These are phyloP conservation scores for Deinandra increscens DNA, from an alignment of 129 eudicot species.

Conservation along the genomic window DNA sequence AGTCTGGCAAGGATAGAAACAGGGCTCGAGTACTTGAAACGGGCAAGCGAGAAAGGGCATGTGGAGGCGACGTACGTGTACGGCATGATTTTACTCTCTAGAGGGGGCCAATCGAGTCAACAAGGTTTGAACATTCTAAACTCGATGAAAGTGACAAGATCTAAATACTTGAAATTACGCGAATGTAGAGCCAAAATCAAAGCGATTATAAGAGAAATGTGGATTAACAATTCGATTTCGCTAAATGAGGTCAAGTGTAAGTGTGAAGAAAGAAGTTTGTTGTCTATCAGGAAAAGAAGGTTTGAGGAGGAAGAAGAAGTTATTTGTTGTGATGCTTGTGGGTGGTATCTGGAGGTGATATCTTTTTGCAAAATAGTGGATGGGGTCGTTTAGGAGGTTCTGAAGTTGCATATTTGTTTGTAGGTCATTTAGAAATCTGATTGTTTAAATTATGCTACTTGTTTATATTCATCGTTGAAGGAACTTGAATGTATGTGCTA, in stretches of 20 bases:
- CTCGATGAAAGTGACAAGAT: conserved; percentile 31
- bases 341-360: conserved; percentile 41
- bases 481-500: no score
- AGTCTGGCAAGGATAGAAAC: conserved; percentile 33
- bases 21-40: conserved; percentile 43
- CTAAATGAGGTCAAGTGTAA: conserved; percentile 18
- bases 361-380: conserved; percentile 40
- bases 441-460: not conserved
- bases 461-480: no score
- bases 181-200: conserved; percentile 45
- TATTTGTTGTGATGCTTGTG: conserved; percentile 39
- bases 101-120: conserved; percentile 41
- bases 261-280: conserved; percentile 19
- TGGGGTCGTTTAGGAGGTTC: conserved; percentile 32
- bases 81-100: conserved; percentile 43
- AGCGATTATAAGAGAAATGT: conserved; percentile 36
- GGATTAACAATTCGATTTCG: conserved; percentile 40
- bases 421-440: conserved; percentile 1
- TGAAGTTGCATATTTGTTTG: conserved; percentile 7
- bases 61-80: conserved; percentile 46
- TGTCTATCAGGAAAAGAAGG: conserved; percentile 14
- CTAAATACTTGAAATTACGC: conserved; percentile 24
- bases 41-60: conserved; percentile 45
- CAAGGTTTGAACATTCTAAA: conserved; percentile 37
- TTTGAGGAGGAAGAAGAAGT: conserved; percentile 40